Evolutionary conservation across 306 rosid species (phyloP).

Genomic region (Cercis canadensis): DNA sequence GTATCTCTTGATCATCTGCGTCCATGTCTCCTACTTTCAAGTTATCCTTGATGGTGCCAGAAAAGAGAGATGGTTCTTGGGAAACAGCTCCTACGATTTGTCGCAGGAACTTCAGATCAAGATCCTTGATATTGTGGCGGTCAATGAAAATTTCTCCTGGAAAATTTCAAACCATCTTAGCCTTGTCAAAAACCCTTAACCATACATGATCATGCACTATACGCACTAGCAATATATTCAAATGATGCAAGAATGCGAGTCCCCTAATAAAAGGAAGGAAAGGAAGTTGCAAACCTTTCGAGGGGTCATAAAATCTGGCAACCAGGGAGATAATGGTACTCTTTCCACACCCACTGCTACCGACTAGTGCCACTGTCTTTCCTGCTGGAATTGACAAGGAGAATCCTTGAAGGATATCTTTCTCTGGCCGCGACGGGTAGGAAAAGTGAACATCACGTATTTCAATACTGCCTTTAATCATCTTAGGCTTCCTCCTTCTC

Average conservation of each 20-base stretch:
- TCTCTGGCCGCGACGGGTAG: constrained; percentile 81
- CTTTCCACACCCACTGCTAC: constrained; percentile 96
- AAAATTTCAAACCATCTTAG: constrained; percentile 30
- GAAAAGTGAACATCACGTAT: constrained; percentile 63
- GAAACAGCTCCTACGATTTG: constrained; percentile 77
- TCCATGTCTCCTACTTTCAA: constrained; percentile 75
- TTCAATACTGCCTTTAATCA: constrained; percentile 61
- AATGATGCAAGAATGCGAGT: not conserved
- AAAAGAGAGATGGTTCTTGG: constrained; percentile 81
- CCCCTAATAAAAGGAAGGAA: too few relatives aligned
- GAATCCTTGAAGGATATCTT: constrained; percentile 66
- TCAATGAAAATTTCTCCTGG: constrained; percentile 80
- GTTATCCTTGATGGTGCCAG: constrained; percentile 76
- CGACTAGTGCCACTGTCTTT: constrained; percentile 79
- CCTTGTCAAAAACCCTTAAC: constrained; percentile 10
- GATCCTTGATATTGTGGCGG: constrained; percentile 63
- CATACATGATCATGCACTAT: constrained; percentile 21
- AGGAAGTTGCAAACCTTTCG: constrained; percentile 45
- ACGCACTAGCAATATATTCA: too few relatives aligned
- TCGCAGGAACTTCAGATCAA: constrained; percentile 76
- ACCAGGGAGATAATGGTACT: constrained; percentile 85
- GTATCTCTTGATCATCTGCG: constrained; percentile 70
- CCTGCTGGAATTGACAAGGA: constrained; percentile 80
- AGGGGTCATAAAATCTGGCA: constrained; percentile 79
- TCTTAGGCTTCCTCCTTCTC: constrained; percentile 46